Conservation (phyloP, 176 grass and related monocot species). For the Dactylis glomerata region DNA sequence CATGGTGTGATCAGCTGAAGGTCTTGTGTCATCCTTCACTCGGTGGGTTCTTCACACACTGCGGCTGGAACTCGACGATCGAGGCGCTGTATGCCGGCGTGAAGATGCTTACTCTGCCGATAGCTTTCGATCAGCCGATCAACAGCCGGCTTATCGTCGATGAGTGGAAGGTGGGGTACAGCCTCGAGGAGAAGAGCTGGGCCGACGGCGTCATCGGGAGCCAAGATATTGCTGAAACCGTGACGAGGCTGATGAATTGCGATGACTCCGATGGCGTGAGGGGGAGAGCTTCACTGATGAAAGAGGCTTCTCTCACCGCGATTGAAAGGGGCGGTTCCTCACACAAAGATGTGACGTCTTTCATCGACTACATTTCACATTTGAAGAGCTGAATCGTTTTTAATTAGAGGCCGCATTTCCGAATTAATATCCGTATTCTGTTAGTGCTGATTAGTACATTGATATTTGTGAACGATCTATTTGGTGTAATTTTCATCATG, state of each 20-base stretch:
- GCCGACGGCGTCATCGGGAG: slow-evolving; percentile 11
- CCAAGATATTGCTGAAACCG: not conserved
- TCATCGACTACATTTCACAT: slow-evolving; percentile 18
- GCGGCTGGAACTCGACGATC: slow-evolving; percentile 50
- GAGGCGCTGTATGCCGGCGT: slow-evolving; percentile 34
- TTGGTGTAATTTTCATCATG: not conserved
- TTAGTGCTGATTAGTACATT: not conserved
- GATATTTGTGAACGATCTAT: not conserved
- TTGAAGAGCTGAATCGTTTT: not conserved
- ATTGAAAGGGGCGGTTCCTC: slow-evolving; percentile 25
- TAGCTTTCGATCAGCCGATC: not conserved
- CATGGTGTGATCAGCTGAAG: no score
- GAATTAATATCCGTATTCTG: not conserved
- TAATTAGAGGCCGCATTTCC: not conserved
- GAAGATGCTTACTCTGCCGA: slow-evolving; percentile 11
- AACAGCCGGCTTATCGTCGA: not conserved
- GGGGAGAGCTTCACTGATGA: slow-evolving; percentile 19
- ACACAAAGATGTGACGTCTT: slow-evolving; percentile 15
- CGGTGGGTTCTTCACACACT: slow-evolving; percentile 48
- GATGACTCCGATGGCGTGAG: slow-evolving; percentile 10
- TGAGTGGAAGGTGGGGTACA: slow-evolving; percentile 1
- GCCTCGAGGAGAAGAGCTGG: slow-evolving; percentile 20
- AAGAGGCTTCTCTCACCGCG: not conserved
- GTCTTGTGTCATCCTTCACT: slow-evolving; percentile 25
- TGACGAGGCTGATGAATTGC: slow-evolving; percentile 35